These are phyloP conservation scores for Saturnispora hagleri DNA, from an alignment of 805 yeast species.

Conservation along the genomic window DNA sequence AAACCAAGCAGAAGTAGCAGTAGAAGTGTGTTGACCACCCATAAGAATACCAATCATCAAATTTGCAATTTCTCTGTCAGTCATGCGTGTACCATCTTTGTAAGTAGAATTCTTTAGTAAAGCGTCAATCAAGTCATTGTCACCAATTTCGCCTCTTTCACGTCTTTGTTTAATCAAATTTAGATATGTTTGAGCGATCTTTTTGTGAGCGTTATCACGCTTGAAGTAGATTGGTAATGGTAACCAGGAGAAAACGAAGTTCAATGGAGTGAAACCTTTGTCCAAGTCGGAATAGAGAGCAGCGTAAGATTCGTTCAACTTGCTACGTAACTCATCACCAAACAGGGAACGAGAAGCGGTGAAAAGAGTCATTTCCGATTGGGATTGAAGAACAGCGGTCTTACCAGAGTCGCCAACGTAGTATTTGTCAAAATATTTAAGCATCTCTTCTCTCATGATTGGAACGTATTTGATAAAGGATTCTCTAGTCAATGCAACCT, in stretches of 20 bases:
- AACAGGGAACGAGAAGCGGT: conserved; percentile 88
- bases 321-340: conserved; percentile 85
- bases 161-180: conserved; percentile 70
- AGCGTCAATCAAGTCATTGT: conserved; percentile 82
- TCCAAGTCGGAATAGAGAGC: conserved; percentile 82
- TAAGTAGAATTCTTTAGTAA: conserved; percentile 75
- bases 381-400: conserved; percentile 66
- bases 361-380: conserved; percentile 92
- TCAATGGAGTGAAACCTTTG: conserved; percentile 92
- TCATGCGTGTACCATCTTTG: conserved; percentile 90
- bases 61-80: conserved; percentile 91
- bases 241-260: conserved; percentile 89
- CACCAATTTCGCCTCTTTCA: conserved; percentile 56
- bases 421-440: conserved; percentile 47
- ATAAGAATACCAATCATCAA: conserved; percentile 88
- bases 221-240: conserved; percentile 69
- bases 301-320: conserved; percentile 77
- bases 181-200: conserved; percentile 74
- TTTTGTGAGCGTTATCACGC: conserved; percentile 83
- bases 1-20: conserved; percentile 94
- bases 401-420: conserved; percentile 41
- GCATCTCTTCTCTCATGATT: conserved; percentile 68
- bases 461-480: conserved; percentile 85
- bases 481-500: conserved; percentile 77
- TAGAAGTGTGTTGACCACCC: conserved; percentile 99